These are phyloP conservation scores for Eucalyptus tenuipes DNA, from an alignment of 345 rosid species.

Conservation along the genomic window DNA sequence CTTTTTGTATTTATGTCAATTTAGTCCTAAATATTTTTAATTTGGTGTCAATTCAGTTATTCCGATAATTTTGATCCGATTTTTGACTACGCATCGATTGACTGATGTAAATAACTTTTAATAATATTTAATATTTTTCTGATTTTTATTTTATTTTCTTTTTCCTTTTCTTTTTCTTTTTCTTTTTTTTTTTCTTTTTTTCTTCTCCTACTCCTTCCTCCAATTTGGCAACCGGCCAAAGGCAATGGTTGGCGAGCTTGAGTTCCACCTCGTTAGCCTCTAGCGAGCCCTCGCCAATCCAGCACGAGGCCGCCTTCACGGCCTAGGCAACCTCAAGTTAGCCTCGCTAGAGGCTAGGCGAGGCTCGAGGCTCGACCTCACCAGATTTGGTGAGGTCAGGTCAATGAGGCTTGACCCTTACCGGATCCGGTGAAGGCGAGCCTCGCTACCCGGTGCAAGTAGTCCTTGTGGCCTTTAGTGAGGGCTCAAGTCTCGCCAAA, in stretches of 20 bases:
- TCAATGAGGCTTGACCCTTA: too few relatives aligned
- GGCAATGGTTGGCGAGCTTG: accelerated
- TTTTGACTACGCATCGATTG: accelerated
- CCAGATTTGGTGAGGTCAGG: accelerated
- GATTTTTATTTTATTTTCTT: too few relatives aligned
- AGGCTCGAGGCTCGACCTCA: accelerated
- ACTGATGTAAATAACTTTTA: accelerated
- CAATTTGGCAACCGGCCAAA: accelerated
- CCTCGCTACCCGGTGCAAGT: accelerated
- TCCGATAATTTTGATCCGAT: accelerated
- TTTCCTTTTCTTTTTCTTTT: accelerated
- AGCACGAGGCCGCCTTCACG: accelerated
- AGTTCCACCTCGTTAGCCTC: accelerated
- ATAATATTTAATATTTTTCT: too few relatives aligned
- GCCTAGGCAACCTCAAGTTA: accelerated
- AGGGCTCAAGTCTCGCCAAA: too few relatives aligned
- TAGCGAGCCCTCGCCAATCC: accelerated
- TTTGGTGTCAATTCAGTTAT: accelerated
- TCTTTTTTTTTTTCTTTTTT: too few relatives aligned
- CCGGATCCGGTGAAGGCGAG: accelerated
- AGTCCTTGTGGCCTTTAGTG: too few relatives aligned
- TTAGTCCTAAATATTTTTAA: too few relatives aligned
- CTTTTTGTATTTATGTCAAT: accelerated
- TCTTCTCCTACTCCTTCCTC: too few relatives aligned
- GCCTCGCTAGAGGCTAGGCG: accelerated